A percentile compares a stretch with the other conserved stretches of the same genome.
Conservation (phyloP, 2,329 filamentous ascomycete species). For the Cercospora brassicicola region DNA sequence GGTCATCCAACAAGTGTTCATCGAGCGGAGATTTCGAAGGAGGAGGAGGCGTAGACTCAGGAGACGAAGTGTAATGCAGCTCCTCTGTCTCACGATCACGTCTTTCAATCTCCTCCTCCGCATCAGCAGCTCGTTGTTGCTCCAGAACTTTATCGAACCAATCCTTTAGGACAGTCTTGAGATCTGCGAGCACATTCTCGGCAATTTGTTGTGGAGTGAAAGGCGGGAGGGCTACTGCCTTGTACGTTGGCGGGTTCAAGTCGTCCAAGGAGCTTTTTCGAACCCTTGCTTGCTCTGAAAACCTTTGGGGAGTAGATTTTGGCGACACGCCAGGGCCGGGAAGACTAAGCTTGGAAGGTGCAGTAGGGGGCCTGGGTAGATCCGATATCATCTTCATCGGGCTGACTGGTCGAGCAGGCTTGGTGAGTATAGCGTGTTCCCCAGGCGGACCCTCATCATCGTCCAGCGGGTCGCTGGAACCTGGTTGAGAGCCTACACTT, state of each 20-base stretch:
- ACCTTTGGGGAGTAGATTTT: neutral
- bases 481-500: neutral
- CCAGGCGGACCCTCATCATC: neutral
- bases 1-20: too few species aligned
- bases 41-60: too few species aligned
- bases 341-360: neutral
- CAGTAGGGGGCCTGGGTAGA: neutral
- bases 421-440: too few species aligned
- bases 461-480: neutral
- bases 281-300: neutral
- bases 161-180: neutral
- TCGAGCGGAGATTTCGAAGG: too few species aligned
- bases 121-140: neutral
- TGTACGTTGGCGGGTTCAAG: neutral
- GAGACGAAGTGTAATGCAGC: too few species aligned
- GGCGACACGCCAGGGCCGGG: neutral
- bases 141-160: neutral
- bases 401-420: neutral
- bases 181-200: neutral
- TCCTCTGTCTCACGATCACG: too few species aligned
- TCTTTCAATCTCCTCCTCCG: neutral
- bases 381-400: neutral
- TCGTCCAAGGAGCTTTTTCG: neutral
- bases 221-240: neutral
- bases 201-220: neutral